A percentile compares a stretch with the other conserved stretches of the same genome.
Conservation (phyloP, 805 yeast species). For the Scheffersomyces coipomensis region DNA sequence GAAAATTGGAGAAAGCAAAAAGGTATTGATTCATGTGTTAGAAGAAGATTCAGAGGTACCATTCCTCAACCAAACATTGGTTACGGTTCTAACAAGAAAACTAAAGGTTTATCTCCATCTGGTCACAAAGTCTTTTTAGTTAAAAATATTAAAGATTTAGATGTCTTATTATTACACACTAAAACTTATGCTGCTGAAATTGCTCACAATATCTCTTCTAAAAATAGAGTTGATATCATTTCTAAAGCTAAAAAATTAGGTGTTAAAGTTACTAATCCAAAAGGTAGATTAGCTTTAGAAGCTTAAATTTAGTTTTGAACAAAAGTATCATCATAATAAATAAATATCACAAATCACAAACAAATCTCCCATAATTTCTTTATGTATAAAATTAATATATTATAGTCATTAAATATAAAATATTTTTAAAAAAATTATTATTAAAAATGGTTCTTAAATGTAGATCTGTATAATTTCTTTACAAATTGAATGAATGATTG, state of each 20-base stretch:
- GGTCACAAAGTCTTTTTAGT: constrained; percentile 98
- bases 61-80: constrained; percentile 99
- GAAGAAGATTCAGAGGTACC: constrained; percentile 99
- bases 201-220: constrained; percentile 97
- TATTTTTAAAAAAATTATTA: no score
- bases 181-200: constrained; percentile 99
- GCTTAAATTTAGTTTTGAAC: constrained; percentile 58
- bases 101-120: constrained; percentile 92
- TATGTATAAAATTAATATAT: background rate
- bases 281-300: constrained; percentile 97
- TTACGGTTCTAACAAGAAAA: constrained; percentile 99
- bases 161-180: constrained; percentile 93
- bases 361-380: background rate
- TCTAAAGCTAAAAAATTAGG: constrained; percentile 98
- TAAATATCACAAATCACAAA: background rate
- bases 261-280: constrained; percentile 98
- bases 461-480: no score
- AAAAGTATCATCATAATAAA: constrained; percentile 1
- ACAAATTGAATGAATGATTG: no score
- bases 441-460: no score
- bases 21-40: constrained; percentile 99
- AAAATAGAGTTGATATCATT: constrained; percentile 95
- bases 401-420: background rate
- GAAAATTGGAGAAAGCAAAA: constrained; percentile 99
- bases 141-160: constrained; percentile 90